Evolutionary conservation across 2,329 filamentous ascomycete genomes (phyloP), one percentile per base, ranked within the genome.

Genomic region (Fusarium sarcochroum): DNA sequence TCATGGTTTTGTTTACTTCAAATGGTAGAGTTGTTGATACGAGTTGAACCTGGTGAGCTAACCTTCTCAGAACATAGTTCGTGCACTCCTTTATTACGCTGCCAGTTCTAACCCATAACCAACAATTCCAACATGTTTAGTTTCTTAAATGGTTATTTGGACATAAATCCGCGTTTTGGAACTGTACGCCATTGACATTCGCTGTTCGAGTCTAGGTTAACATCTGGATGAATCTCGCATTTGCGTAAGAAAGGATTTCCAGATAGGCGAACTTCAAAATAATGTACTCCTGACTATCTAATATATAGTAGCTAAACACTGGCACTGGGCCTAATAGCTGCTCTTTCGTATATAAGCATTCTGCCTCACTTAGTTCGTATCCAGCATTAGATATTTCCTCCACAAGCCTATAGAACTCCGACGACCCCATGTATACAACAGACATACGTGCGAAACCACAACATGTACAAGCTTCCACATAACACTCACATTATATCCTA

Each of bases 401-500:
- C 30, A 17, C 11, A 23, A 47, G 38, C 21, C 25, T 30, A 14
- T 13, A 9, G 3, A 23, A 2, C 18, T 17, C 6, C 13, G 25
- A 23, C 7, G 5, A n/a, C 18, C n/a, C 32, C 34, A 35, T 8
- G 10, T 46, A 47, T 20, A 25, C 17, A 18, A 27, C 38, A 63
- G 9, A 37, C 9, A 30, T 40, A 17, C 13, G 13, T 11, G 4
- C 30, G 9, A 30, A 38, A n/a, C 40, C n/a, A 46, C 23, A 46
- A 11, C 14, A 37, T 15, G 6, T 9, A 46, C 4, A 18, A 23
- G 10, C 9, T 13, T 11, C 35, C 5, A 15, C 17, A 27, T 8
- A 9, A 3, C 6, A 7, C 2, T 15, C n/a, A 17, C 70, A 27
- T 62, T 35, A 73, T 15, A 32, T 49, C 37, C 37, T 73, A 6